Conservation (phyloP, 148 eudicot genomes). For the Nepenthes gracilis region DNA sequence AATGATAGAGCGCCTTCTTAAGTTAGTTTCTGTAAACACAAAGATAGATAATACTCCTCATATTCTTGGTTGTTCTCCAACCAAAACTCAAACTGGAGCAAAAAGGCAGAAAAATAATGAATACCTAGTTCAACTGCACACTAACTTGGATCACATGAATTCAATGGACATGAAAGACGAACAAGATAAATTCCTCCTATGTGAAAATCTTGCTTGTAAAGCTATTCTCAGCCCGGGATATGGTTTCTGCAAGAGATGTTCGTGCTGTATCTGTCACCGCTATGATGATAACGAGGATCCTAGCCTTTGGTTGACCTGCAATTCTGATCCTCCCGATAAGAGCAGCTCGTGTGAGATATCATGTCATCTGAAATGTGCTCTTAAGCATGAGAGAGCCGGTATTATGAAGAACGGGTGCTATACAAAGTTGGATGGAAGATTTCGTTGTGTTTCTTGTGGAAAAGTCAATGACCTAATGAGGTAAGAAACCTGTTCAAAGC, state of each 20-base stretch:
- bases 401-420: slow-evolving; percentile 21
- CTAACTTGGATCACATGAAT: slow-evolving; percentile 7
- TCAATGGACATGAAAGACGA: slow-evolving; percentile 1
- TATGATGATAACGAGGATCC: slow-evolving; percentile 66
- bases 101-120: slow-evolving; percentile 37
- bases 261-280: slow-evolving; percentile 43
- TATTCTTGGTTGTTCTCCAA: slow-evolving; percentile 12
- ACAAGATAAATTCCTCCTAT: slow-evolving; percentile 15
- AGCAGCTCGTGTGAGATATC: slow-evolving; percentile 35
- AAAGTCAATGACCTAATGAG: slow-evolving; percentile 44
- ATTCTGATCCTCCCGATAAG: slow-evolving; percentile 23
- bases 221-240: slow-evolving; percentile 27
- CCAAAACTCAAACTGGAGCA: slow-evolving; percentile 11
- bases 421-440: slow-evolving; percentile 36
- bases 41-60: slow-evolving; percentile 10
- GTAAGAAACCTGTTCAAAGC: slow-evolving; percentile 10
- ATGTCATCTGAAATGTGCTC: slow-evolving; percentile 47
- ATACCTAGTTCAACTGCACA: slow-evolving; percentile 4
- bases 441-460: slow-evolving; percentile 42
- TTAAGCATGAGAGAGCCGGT: slow-evolving; percentile 31
- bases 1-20: slow-evolving; percentile 48
- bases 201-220: slow-evolving; percentile 42
- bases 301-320: slow-evolving; percentile 49
- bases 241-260: slow-evolving; percentile 51
- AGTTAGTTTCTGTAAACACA: slow-evolving; percentile 23